Conservation (phyloP, 169 alveolate species). For the Prorocentrum cordatum region DNA sequence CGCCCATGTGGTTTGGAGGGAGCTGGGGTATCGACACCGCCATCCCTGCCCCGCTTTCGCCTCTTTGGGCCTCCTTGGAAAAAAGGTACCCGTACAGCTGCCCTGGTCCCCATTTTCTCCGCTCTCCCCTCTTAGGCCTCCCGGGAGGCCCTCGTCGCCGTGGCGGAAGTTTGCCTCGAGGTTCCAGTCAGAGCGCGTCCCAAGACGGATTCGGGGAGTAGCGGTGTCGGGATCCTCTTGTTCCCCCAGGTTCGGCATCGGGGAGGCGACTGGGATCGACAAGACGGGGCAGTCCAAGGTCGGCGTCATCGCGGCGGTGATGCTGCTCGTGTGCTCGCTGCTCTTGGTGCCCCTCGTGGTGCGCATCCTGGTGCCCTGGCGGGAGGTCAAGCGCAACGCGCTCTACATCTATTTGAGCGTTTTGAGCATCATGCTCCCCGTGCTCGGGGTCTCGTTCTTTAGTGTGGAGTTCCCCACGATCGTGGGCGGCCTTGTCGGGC, state of each 20-base stretch:
- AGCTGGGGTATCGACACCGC: no score
- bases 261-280: neutral
- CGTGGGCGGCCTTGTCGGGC: slow-evolving; percentile 45
- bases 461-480: slow-evolving; percentile 39
- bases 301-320: slow-evolving; percentile 18
- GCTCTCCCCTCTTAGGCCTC: no score
- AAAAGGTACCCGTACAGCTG: no score
- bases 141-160: no score
- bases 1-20: slow-evolving; percentile 64
- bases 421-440: slow-evolving; percentile 12
- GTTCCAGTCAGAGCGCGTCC: no score
- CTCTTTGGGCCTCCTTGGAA: no score
- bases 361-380: slow-evolving; percentile 21
- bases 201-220: no score
- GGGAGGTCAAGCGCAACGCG: slow-evolving; percentile 5
- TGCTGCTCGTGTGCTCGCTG: neutral
- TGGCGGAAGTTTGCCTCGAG: no score
- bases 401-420: slow-evolving; percentile 19
- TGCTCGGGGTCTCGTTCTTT: slow-evolving; percentile 12
- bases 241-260: no score
- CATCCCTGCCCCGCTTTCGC: no score
- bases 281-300: neutral
- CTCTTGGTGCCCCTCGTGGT: slow-evolving; percentile 26
- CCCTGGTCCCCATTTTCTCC: no score
- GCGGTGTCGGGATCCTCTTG: no score